Evolutionary conservation across 2,329 filamentous ascomycete genomes (phyloP), one percentile per base, ranked within the genome.

Genomic region (Diplocarpon rosae): DNA sequence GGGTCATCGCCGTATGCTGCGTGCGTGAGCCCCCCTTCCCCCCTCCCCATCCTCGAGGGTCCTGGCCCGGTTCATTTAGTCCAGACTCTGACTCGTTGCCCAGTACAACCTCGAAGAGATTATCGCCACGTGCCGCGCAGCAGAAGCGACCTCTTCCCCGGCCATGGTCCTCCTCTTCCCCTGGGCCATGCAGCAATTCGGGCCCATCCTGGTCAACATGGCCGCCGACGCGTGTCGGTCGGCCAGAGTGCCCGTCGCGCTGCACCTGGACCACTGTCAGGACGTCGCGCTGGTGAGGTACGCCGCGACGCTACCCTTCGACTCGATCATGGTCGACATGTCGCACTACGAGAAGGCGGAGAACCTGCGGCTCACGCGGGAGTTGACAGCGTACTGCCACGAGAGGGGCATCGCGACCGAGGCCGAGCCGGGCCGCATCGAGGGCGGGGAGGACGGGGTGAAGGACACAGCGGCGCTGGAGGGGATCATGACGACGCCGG

Each of bases 301-400:
- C 1, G 78, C 77, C 0, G 76, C 75, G 0, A 67, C 73, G 1
- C 63, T 76, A 16, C 70, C 70, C 0, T 85, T 85, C 51, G 82
- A 85, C 59, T 73, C 69, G 39, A 84, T 86, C 59, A 85, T 86
- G 81, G 75, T 86, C 0, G 83, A 86, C 62, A 86, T 86, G 80
- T 77, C 71, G 44, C 81, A 85, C 59, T 77, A 82, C 56, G 79
- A 83, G 52, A 78, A 77, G 55, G 78, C 72, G 39, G 80, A 85
- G 64, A 86, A 86, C 57, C 65, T 87, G 34, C 75, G 82, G 51
- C 62, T 84, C 43, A 77, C 78, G 8, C 64, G 62, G 13, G 78
- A 80, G 57, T 83, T 81, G 57, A 48, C 52, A 6, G 45, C 51
- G 17, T 51, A 50, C 46, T 51, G 52, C 36, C 73, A 82, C 56